Percentiles rank a stretch among this genome's conserved stretches.
phyloP scores from a whole-genome alignment of 805 yeast species.

The Candida peoriensis region DNA sequence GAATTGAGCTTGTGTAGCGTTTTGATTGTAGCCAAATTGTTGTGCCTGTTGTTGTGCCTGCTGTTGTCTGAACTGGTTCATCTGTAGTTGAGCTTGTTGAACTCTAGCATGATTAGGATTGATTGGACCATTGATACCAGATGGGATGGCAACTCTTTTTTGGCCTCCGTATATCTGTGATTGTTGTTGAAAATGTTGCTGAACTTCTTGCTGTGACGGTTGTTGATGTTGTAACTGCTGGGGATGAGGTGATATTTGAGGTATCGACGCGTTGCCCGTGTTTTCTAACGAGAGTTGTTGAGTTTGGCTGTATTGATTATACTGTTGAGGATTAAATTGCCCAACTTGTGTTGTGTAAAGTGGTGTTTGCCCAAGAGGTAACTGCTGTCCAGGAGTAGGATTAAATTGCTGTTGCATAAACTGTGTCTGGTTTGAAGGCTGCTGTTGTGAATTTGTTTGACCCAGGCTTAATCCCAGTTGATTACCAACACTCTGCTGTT shows the following conservation, averaged over 20 bases:
- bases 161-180: slow-evolving; percentile 22
- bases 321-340: slow-evolving; percentile 2
- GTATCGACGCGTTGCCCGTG: neutral
- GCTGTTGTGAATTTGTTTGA: neutral
- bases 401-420: slow-evolving; percentile 1
- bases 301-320: slow-evolving; percentile 4
- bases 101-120: slow-evolving; percentile 23
- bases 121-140: slow-evolving; percentile 8
- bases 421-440: neutral
- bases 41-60: slow-evolving; percentile 21
- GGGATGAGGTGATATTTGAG: slow-evolving; percentile 9
- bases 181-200: slow-evolving; percentile 18
- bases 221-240: slow-evolving; percentile 4
- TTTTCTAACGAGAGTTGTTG: slow-evolving; percentile 1
- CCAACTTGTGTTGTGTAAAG: neutral
- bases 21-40: slow-evolving; percentile 10
- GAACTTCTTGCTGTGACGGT: slow-evolving; percentile 18
- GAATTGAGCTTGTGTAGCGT: slow-evolving; percentile 1
- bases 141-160: slow-evolving; percentile 11
- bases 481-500: slow-evolving; percentile 1
- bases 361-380: no score
- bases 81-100: slow-evolving; percentile 40
- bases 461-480: slow-evolving; percentile 1
- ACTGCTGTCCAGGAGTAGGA: no score
- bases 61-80: slow-evolving; percentile 46